phyloP scores from a whole-genome alignment of 1,139 yeast species.

The Magnusiomyces fungicola region DNA sequence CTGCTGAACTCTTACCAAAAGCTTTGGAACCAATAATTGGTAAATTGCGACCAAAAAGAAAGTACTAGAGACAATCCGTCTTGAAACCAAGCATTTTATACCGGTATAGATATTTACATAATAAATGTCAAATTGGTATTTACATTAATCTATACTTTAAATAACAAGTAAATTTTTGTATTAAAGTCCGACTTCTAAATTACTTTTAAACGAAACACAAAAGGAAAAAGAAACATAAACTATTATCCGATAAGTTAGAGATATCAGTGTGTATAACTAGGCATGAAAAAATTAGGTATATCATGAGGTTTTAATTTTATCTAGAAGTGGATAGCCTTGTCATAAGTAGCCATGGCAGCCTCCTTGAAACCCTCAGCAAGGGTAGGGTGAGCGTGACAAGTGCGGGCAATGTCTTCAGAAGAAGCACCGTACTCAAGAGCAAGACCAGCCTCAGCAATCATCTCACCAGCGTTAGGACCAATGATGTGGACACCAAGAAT shows the following conservation, averaged over 20 bases:
- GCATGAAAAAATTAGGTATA: not conserved
- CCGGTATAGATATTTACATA: too few relatives aligned
- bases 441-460: conserved; percentile 97
- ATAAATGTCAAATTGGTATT: too few relatives aligned
- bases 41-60: conserved; percentile 9
- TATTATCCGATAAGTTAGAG: too few relatives aligned
- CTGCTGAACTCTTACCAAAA: conserved; percentile 58
- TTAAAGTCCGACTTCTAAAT: too few relatives aligned
- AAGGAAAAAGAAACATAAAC: too few relatives aligned
- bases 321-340: conserved; percentile 79
- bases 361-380: conserved; percentile 97
- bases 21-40: conserved; percentile 50
- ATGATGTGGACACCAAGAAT: conserved; percentile 94
- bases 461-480: conserved; percentile 98
- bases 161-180: too few relatives aligned
- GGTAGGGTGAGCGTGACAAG: conserved; percentile 98
- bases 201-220: too few relatives aligned
- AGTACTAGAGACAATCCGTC: conserved; percentile 7
- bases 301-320: conserved; percentile 1
- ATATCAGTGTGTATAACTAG: too few relatives aligned
- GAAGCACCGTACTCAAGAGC: conserved; percentile 99
- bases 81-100: too few relatives aligned
- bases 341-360: conserved; percentile 91
- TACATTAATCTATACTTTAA: too few relatives aligned
- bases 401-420: conserved; percentile 94